Evolutionary conservation across 2,329 filamentous ascomycete genomes (phyloP), one percentile per base, ranked within the genome.

Genomic region (Verticillium isaacii): DNA sequence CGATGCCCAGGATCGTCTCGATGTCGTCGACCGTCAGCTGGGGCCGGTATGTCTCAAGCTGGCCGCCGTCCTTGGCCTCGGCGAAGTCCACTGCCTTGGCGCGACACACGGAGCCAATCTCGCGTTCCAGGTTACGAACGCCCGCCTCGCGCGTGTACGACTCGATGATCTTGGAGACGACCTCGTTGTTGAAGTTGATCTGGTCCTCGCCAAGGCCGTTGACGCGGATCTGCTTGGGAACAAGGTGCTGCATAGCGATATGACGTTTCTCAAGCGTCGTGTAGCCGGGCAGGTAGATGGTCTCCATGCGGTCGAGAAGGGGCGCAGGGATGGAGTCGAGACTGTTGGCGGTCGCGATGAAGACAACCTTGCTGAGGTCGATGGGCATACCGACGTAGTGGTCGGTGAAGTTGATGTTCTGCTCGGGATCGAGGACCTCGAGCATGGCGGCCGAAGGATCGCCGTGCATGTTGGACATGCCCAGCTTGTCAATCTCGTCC

Each of bases 401-500:
- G 72, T 99, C 95, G 34, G 89, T 91, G 77, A 99, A 99, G 11
- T 87, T 90, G 75, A 96, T 86, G 72, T 99, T 99, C 77, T 99
- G 95, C 75, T 99, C 95, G 0, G 95, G 95, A 71, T 99, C 95
- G 56, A 99, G 82, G 12, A 99, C 95, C 75, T 99, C 95, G 15
- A 99, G 87, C 94, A 99, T 97, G 9, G 95, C 95, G 25, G 95
- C 95, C 23, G 92, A 96, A 3, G 95, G 95, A 71, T 99, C 95
- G 50, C 95, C 95, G 68, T 99, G 93, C 74, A 95, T 90, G 73
- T 94, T 98, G 39, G 92, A 88, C 63, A 89, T 88, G 65, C 93
- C 93, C 64, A 99, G 85, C 82, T 99, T 99, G 81, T 99, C 95
- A 68, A 99, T 97, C 78, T 99, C 95, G 71, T 99, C 95, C 14